These are phyloP conservation scores for Candida smagusa DNA, from an alignment of 1,139 yeast genomes.

Conservation along the genomic window DNA sequence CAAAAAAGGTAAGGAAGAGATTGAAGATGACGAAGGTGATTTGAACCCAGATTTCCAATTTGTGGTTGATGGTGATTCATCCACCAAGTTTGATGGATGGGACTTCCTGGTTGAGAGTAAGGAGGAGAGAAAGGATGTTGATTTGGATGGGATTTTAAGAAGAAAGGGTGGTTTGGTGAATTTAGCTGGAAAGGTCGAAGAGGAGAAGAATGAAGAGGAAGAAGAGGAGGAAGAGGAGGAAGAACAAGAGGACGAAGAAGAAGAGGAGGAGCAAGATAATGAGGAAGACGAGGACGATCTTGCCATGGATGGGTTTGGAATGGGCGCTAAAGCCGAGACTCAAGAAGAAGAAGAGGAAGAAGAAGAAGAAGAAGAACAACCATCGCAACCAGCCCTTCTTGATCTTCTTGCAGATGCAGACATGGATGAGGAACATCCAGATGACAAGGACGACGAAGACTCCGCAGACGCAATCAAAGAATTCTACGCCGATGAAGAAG, in stretches of 20 bases:
- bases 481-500: conserved; percentile 60
- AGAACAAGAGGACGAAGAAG: conserved; percentile 23
- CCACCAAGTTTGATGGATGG: conserved; percentile 70
- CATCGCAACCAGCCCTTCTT: background rate
- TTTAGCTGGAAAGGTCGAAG: conserved; percentile 42
- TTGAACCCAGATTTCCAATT: conserved; percentile 73
- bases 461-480: conserved; percentile 70
- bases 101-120: conserved; percentile 56
- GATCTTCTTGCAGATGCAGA: conserved; percentile 10
- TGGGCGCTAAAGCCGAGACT: conserved; percentile 21
- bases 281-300: conserved; percentile 7
- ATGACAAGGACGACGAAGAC: conserved; percentile 59
- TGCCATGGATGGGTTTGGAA: conserved; percentile 15
- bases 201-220: conserved; percentile 27
- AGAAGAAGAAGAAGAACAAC: conserved; percentile 1
- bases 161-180: conserved; percentile 73
- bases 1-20: conserved; percentile 19
- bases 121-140: conserved; percentile 58
- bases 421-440: conserved; percentile 17
- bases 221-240: conserved; percentile 27
- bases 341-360: conserved; percentile 22
- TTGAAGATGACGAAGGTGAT: conserved; percentile 44
- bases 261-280: conserved; percentile 29
- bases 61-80: conserved; percentile 53
- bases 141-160: conserved; percentile 79